Conservation (phyloP, 345 rosid species). For the Aegle marmelos region DNA sequence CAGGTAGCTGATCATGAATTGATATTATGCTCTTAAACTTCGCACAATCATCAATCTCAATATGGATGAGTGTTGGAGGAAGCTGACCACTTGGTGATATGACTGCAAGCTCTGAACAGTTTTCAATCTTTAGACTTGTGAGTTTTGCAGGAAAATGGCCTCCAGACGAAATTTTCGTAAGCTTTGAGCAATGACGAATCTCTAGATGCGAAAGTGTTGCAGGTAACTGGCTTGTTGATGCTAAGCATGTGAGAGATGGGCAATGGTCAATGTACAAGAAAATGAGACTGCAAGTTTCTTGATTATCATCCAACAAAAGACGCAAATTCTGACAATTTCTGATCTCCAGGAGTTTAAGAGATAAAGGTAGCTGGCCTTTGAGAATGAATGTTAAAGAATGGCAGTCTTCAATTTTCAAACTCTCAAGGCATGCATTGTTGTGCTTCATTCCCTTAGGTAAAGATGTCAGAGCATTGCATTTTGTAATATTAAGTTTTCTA, state of each 20-base stretch:
- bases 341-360: not conserved
- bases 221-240: not conserved
- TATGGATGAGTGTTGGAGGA: not conserved
- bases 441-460: not conserved
- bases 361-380: not conserved
- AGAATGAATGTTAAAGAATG: not conserved
- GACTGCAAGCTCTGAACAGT: not conserved
- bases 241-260: not conserved
- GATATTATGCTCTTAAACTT: not conserved
- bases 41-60: constrained; percentile 3
- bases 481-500: not conserved
- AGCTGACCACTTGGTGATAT: not conserved
- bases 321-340: constrained; percentile 5
- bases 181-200: not conserved
- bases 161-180: not conserved
- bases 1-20: not conserved
- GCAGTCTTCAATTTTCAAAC: not conserved
- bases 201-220: not conserved
- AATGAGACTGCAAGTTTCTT: not conserved
- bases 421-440: not conserved
- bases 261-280: not conserved
- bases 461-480: not conserved
- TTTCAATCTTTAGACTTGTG: not conserved
- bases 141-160: not conserved
- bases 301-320: not conserved